These are phyloP conservation scores for Pythium aquatile DNA, from an alignment of 352 stramenopile genomes.

Conservation along the genomic window DNA sequence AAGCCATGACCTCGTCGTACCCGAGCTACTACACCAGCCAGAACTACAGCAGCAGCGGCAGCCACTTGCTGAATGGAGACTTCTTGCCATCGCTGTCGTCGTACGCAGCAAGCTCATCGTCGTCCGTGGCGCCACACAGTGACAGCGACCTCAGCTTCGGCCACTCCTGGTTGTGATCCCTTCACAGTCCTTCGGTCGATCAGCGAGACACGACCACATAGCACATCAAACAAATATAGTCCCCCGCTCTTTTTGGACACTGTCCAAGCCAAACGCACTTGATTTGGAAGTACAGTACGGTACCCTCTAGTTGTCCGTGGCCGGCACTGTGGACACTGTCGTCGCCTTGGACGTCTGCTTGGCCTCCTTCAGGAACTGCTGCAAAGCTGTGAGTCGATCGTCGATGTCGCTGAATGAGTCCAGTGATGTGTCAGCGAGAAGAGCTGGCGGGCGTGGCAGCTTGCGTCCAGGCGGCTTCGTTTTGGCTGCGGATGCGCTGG, in stretches of 20 bases:
- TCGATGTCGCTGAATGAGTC: conserved; percentile 87
- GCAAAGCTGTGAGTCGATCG: conserved; percentile 73
- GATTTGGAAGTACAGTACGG: not conserved
- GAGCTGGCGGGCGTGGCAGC: conserved; percentile 21
- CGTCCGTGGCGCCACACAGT: not conserved
- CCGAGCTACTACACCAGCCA: conserved; percentile 17
- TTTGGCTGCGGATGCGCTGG: not conserved
- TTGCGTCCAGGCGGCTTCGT: conserved; percentile 6
- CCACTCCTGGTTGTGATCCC: conserved; percentile 20
- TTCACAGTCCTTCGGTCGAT: not conserved
- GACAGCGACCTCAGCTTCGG: conserved; percentile 22
- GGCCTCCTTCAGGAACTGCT: conserved; percentile 80
- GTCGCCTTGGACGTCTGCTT: conserved; percentile 40
- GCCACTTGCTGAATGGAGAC: conserved; percentile 3
- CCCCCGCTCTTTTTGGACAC: conserved; percentile 14
- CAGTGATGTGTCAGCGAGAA: conserved; percentile 58
- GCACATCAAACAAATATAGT: conserved; percentile 11
- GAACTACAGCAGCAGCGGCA: conserved; percentile 9
- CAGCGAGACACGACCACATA: not conserved
- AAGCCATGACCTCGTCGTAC: conserved; percentile 24
- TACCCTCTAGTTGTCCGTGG: conserved; percentile 5
- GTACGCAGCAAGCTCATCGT: conserved; percentile 3
- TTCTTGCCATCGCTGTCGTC: conserved; percentile 16
- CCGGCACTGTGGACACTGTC: conserved; percentile 3
- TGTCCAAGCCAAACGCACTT: conserved; percentile 3